These are phyloP conservation scores for Cytospora mali DNA, from an alignment of 2,329 filamentous ascomycete genomes.

Conservation along the genomic window DNA sequence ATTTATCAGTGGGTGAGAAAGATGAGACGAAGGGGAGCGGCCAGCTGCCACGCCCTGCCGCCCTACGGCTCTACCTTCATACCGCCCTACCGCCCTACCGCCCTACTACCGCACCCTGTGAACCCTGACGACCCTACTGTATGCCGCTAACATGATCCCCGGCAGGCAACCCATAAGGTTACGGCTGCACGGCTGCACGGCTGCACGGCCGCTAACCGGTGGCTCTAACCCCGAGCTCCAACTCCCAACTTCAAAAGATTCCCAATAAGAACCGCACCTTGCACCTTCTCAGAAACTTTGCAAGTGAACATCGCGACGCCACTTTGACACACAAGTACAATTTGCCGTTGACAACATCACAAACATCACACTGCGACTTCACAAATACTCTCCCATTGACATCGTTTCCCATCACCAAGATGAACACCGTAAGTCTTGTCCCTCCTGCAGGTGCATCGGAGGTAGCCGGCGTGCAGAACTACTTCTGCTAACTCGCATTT, in stretches of 20 bases:
- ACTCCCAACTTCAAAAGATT: background rate
- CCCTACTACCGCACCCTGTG: no score
- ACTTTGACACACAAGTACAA: background rate
- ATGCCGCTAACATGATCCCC: background rate
- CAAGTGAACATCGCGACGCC: background rate
- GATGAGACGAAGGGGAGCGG: no score
- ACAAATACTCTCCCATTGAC: background rate
- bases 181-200: no score
- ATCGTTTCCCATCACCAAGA: conserved; percentile 35
- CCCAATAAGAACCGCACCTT: background rate
- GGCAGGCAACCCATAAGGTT: background rate
- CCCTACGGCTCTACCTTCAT: no score
- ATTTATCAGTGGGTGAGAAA: background rate
- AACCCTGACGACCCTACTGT: no score
- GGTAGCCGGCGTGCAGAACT: background rate
- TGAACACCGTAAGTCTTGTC: conserved; percentile 57
- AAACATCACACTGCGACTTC: background rate
- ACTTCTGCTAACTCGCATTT: conserved; percentile 16
- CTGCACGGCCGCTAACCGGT: no score
- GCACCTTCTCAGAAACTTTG: background rate
- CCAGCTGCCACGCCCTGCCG: no score
- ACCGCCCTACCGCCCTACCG: no score
- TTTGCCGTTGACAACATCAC: background rate
- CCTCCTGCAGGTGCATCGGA: background rate
- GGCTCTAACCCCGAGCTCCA: background rate